These are phyloP conservation scores for Triticum monococcum DNA, from an alignment of 176 grass and related monocot species.

Conservation along the genomic window DNA sequence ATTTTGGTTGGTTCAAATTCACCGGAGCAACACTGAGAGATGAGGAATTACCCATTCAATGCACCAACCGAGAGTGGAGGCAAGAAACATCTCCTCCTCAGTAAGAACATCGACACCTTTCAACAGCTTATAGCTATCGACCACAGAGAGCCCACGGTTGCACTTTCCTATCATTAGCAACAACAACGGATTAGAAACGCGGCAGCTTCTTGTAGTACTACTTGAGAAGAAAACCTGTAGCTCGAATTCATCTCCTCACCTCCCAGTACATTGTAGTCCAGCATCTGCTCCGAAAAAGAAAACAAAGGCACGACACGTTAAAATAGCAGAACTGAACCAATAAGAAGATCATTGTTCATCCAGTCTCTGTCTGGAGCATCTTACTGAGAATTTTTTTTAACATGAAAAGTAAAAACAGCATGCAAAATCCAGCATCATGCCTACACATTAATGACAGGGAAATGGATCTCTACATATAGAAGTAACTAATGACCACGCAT, in stretches of 20 bases:
- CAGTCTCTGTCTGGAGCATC: background rate
- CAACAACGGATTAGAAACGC: background rate
- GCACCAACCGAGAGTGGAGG: constrained; percentile 85
- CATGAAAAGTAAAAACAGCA: background rate
- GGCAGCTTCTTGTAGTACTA: background rate
- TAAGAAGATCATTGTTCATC: background rate
- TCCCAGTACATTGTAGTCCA: constrained; percentile 77
- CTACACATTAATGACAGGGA: background rate
- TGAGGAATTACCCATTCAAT: constrained; percentile 79
- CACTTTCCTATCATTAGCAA: constrained; percentile 52
- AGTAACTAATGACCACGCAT: background rate
- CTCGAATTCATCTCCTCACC: constrained; percentile 37
- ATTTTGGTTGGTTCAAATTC: constrained; percentile 3
- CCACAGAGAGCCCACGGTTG: constrained; percentile 82
- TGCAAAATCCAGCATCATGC: background rate
- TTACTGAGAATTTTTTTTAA: background rate
- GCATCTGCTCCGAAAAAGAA: constrained; percentile 45
- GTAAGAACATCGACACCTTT: constrained; percentile 50
- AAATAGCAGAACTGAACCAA: background rate
- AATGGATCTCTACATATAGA: background rate
- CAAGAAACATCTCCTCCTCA: constrained; percentile 78
- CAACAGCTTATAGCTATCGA: constrained; percentile 88
- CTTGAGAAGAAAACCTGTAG: background rate
- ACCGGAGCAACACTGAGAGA: background rate
- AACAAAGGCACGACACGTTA: background rate